Conservation (phyloP, 768 basidiomycete species). For the Tulasnella sp. region DNA sequence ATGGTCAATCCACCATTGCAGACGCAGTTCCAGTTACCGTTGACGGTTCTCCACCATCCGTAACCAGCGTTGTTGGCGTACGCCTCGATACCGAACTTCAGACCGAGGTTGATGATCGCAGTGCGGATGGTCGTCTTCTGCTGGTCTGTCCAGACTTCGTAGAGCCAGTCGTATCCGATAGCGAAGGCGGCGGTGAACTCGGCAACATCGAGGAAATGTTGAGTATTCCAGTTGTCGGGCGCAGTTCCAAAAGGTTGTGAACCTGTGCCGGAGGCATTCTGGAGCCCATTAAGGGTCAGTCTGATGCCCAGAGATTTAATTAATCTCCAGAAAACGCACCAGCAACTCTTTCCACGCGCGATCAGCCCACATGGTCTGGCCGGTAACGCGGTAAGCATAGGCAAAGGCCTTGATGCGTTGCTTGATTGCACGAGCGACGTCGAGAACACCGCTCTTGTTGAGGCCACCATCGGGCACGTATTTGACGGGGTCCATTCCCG, state of each 20-base stretch:
- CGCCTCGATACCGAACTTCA: conserved; percentile 55
- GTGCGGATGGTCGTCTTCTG: conserved; percentile 62
- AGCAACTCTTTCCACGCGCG: conserved; percentile 74
- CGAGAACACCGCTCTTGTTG: conserved; percentile 72
- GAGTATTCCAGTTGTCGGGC: conserved; percentile 70
- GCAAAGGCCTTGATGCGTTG: conserved; percentile 85
- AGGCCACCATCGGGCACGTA: conserved; percentile 69
- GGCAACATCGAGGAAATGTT: conserved; percentile 88
- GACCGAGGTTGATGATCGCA: conserved; percentile 71
- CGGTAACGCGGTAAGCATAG: conserved; percentile 85
- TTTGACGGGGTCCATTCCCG: conserved; percentile 48
- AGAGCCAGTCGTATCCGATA: conserved; percentile 94
- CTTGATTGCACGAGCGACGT: conserved; percentile 83
- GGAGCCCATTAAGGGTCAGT: conserved; percentile 20
- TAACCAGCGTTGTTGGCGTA: conserved; percentile 38
- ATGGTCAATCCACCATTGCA: conserved; percentile 90
- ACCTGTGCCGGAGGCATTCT: conserved; percentile 73
- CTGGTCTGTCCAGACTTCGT: conserved; percentile 67
- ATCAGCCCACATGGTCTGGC: conserved; percentile 87
- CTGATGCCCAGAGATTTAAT: conserved; percentile 24
- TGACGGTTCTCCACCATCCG: conserved; percentile 72
- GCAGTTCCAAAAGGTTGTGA: conserved; percentile 56
- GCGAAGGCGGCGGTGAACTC: conserved; percentile 84
- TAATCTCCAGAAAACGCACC: conserved; percentile 39
- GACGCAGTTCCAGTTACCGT: conserved; percentile 97